Conservation (phyloP, 2,329 filamentous ascomycete species). For the Metarhizium rileyi region DNA sequence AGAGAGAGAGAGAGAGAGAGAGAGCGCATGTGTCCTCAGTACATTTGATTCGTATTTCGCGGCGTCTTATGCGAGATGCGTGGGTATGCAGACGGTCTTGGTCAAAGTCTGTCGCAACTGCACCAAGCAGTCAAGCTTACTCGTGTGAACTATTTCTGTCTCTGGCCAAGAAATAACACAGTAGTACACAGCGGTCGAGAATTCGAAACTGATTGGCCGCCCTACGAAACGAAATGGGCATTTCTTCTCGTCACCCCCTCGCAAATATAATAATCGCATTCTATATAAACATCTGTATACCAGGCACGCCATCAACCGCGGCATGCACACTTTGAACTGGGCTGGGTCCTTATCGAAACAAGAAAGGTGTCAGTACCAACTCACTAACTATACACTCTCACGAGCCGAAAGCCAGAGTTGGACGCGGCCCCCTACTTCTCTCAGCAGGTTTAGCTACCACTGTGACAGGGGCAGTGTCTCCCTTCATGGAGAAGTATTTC, state of each 20-base stretch:
- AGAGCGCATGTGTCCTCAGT: no score
- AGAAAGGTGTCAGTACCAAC: background rate
- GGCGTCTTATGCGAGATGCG: background rate
- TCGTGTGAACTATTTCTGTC: background rate
- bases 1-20: no score
- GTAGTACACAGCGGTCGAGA: background rate
- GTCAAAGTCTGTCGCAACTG: background rate
- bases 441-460: background rate
- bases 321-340: background rate
- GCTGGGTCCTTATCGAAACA: background rate
- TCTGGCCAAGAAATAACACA: background rate
- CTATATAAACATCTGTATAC: background rate
- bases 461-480: background rate
- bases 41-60: background rate
- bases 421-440: background rate
- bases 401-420: background rate
- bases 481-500: background rate
- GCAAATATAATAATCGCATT: background rate
- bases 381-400: background rate
- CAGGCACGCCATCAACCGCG: background rate
- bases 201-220: background rate
- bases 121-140: background rate
- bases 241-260: background rate
- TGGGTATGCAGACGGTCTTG: background rate
- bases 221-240: background rate